Evolutionary conservation across 2,329 filamentous ascomycete species (phyloP), one percentile per base, ranked within the genome.

Genomic region (Diaporthe citriasiana): DNA sequence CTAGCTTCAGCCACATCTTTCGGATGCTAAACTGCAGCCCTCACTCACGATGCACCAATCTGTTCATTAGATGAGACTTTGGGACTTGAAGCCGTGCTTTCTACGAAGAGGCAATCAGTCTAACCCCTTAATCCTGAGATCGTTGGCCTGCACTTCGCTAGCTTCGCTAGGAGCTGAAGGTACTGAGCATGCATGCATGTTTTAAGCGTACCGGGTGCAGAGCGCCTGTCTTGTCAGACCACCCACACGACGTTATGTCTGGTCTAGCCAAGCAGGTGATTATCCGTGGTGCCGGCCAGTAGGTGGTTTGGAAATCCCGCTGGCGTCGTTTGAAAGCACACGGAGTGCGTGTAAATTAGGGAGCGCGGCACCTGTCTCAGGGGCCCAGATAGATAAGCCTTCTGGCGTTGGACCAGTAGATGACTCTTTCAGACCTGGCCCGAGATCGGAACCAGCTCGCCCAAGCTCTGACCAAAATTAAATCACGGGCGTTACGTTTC

Each of bases 401-500:
- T 50, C 45, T 25, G 45, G 45, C 45, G 47, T 38, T 68, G 63
- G 63, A 38, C 63, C 50, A 45, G 33, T 51, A 30, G 38, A 70
- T 75, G 69, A 74, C 74, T 74, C 59, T 47, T 70, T 70, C 40
- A 42, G n/a, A 50, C 53, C 7, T 30, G 22, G 63, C 63, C 72
- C 74, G 74, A 68, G 53, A 75, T 75, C 74, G 74, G 74, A 65
- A 73, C 35, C 42, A 65, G 25, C 38, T 47, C 38, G 35, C 53
- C 50, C 40, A 42, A 56, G 35, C 55, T 69, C 56, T 65, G 63
- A 70, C 66, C 66, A 68, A 73, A 66, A 75, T 68, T 68, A 66
- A 73, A 73, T 66, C 55, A 57, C 63, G 42, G 65, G 60, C 71
- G 69, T 74, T 75, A 75, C 72, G 74, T 74, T 74, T 70, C 35